These are phyloP conservation scores for Lodderomyces theae DNA, from an alignment of 1,139 yeast genomes.

Conservation along the genomic window DNA sequence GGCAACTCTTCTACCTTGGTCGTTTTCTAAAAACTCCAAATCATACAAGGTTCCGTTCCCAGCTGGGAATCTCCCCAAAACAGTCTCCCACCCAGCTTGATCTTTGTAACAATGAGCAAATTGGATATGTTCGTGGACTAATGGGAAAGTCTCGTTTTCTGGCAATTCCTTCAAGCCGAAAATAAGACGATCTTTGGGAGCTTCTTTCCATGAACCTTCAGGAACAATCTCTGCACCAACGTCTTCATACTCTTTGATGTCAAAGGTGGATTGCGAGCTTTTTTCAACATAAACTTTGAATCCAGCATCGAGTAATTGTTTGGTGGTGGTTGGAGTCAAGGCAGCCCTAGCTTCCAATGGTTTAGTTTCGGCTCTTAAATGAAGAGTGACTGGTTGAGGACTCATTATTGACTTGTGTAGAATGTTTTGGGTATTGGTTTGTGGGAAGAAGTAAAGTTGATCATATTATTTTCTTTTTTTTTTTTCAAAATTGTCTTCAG, in stretches of 20 bases:
- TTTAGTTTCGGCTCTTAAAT: conserved; percentile 93
- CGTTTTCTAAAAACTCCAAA: conserved; percentile 90
- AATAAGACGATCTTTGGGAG: conserved; percentile 87
- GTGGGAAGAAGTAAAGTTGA: not conserved
- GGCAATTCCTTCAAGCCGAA: conserved; percentile 95
- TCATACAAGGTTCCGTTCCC: conserved; percentile 92
- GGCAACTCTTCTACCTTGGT: conserved; percentile 95
- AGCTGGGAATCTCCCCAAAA: conserved; percentile 78
- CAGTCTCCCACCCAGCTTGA: conserved; percentile 97
- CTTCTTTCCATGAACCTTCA: conserved; percentile 86
- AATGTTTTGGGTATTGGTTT: not conserved
- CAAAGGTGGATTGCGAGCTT: conserved; percentile 78
- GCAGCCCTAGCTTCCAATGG: conserved; percentile 98
- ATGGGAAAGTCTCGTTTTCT: conserved; percentile 84
- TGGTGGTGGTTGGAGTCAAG: conserved; percentile 86
- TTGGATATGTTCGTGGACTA: conserved; percentile 93
- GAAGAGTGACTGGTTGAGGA: conserved; percentile 50
- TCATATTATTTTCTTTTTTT: too few relatives aligned
- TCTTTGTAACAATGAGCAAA: conserved; percentile 98
- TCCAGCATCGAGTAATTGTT: conserved; percentile 81
- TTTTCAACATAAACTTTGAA: conserved; percentile 86
- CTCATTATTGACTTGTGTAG: conserved; percentile 4
- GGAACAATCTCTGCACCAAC: conserved; percentile 90
- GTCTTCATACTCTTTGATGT: conserved; percentile 66
- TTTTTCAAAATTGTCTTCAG: too few relatives aligned